Evolutionary conservation across 805 yeast genomes (phyloP), one percentile per base, ranked within the genome.

Genomic region (Komagataella phaffii): DNA sequence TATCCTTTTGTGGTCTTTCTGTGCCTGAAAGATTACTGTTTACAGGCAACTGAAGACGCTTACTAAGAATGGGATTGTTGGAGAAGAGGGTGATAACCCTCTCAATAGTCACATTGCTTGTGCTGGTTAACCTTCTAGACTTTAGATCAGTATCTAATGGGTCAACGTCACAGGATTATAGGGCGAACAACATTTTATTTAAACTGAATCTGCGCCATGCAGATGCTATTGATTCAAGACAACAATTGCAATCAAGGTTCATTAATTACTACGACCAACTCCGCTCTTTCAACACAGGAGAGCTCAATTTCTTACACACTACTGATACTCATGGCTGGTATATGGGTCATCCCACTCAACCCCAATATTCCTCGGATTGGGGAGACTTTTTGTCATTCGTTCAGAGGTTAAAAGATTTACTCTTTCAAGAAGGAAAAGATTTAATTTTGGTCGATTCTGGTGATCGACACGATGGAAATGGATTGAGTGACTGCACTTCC

Each of bases 271-370:
- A 66, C 46, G 74, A 73, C 10, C 56, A 61, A 5, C 60, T 77
- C 45, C 66, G 93, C 50, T 76, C 77, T n/a, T 59, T 89, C 30
- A 60, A 65, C 8, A 74, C 89, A 76, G 89, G 90, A 0, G 78
- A 82, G 52, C 53, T 93, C 48, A 91, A 93, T 67, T 87, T 93
- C 58, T 60, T 91, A 23, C 98, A 91, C 61, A 90, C 98, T 1
- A 93, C 99, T 0, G 99, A 93, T 60, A 91, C 97, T 2, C 99
- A 93, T 64, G 97, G 93, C 1, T 93, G 99, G 99, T 79, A 85
- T 56, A 81, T 91, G 4, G 97, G 97, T 0, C 99, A 91, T 68
- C 59, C 79, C 45, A 81, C 82, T 57, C 97, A 90, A 64, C 72
- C 76, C 24, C 80, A 78, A 53, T 91, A 82, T 64, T 76, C 83